Evolutionary conservation across 2,329 filamentous ascomycete species (phyloP).

Genomic region (Fusarium anguioides): DNA sequence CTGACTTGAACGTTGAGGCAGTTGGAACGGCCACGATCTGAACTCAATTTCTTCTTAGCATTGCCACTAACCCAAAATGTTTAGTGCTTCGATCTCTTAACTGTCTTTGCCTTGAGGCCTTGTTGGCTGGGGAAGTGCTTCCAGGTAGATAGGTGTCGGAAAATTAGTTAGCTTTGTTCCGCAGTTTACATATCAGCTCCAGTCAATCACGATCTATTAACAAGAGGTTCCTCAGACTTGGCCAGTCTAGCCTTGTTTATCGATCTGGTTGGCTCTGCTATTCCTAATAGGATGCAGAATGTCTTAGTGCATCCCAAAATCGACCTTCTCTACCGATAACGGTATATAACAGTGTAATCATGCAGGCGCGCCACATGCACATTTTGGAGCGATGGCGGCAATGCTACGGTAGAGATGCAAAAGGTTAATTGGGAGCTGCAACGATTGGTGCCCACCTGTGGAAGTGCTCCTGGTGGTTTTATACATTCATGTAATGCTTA

Average conservation of each 20-base stretch:
- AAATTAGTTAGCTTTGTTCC: not conserved
- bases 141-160: no score
- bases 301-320: no score
- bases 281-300: no score
- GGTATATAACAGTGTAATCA: no score
- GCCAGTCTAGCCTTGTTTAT: not conserved
- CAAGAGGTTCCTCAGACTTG: not conserved
- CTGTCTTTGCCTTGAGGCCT: no score
- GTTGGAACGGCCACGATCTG: not conserved
- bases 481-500: no score
- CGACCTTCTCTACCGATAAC: no score
- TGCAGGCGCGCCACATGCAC: no score
- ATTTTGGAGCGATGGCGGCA: not conserved
- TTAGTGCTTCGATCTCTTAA: not conserved
- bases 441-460: conserved; percentile 5
- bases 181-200: not conserved
- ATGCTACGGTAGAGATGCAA: not conserved
- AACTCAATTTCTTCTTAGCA: not conserved
- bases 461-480: no score
- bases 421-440: not conserved
- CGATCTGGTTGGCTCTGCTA: no score
- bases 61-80: not conserved
- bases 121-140: no score
- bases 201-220: not conserved
- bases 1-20: not conserved